phyloP scores from a whole-genome alignment of 129 eudicot species.

The Logfia minima region DNA sequence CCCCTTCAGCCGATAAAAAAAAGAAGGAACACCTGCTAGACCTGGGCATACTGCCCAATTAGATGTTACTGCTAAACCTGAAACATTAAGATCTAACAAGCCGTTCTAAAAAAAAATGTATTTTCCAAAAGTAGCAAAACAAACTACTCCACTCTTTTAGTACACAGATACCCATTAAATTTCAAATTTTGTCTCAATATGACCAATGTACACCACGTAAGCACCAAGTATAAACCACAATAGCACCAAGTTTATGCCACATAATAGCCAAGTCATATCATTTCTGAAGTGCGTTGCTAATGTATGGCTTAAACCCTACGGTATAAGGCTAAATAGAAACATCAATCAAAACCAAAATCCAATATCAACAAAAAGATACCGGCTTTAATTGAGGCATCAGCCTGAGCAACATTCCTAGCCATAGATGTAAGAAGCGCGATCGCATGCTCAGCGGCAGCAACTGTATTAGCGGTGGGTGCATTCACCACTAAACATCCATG shows the following conservation, averaged over 20 bases:
- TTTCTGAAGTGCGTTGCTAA: background rate
- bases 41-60: no score
- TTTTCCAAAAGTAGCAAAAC: no score
- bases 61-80: no score
- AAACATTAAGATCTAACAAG: no score
- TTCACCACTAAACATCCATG: conserved; percentile 92
- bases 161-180: background rate
- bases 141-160: background rate
- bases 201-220: background rate
- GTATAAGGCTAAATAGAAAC: background rate
- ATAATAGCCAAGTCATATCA: background rate
- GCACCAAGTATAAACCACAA: background rate
- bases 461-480: conserved; percentile 94
- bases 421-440: conserved; percentile 83
- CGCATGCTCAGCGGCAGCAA: conserved; percentile 97
- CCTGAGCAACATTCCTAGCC: conserved; percentile 92
- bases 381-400: conserved; percentile 85
- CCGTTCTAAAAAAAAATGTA: no score
- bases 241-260: background rate
- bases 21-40: no score
- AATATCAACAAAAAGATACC: conserved; percentile 35
- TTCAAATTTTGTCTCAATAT: no score
- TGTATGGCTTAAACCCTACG: background rate
- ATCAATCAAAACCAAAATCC: background rate
- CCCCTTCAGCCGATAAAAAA: no score